Conservation (phyloP, 495 filamentous ascomycete species). For the Friedmanniomyces endolithicus region DNA sequence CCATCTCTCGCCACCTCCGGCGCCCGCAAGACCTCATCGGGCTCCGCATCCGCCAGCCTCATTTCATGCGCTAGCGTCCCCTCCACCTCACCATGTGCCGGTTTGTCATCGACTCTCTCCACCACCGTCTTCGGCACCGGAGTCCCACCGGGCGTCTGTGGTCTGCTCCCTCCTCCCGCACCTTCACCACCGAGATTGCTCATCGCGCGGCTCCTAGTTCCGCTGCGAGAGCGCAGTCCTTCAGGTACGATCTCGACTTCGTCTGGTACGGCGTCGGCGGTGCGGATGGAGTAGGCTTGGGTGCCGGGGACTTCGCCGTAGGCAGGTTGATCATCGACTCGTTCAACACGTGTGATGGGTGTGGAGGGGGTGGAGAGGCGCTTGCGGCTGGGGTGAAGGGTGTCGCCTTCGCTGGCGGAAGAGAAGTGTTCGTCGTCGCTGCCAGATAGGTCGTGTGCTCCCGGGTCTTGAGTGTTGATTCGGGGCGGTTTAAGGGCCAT, state of each 20-base stretch:
- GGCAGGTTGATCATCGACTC: constrained; percentile 41
- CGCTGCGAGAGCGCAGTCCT: constrained; percentile 37
- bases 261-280: constrained; percentile 52
- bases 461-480: constrained; percentile 55
- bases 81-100: constrained; percentile 76
- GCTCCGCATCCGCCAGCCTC: constrained; percentile 69
- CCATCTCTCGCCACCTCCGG: constrained; percentile 38
- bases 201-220: constrained; percentile 24
- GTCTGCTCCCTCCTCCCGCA: constrained; percentile 12
- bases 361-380: constrained; percentile 41
- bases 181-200: not conserved
- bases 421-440: constrained; percentile 75
- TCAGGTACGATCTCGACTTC: constrained; percentile 50
- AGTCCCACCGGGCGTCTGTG: constrained; percentile 40
- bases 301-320: constrained; percentile 55
- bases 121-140: constrained; percentile 74
- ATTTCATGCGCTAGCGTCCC: constrained; percentile 66
- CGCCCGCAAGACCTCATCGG: constrained; percentile 50
- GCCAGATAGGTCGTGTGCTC: constrained; percentile 58
- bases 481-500: constrained; percentile 21
- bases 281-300: constrained; percentile 43
- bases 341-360: constrained; percentile 49
- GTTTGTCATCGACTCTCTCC: constrained; percentile 58
- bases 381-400: constrained; percentile 15
- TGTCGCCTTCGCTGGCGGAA: constrained; percentile 64